Evolutionary conservation across 2,329 filamentous ascomycete genomes (phyloP).

Genomic region (Neophaeococcomyces aloes): DNA sequence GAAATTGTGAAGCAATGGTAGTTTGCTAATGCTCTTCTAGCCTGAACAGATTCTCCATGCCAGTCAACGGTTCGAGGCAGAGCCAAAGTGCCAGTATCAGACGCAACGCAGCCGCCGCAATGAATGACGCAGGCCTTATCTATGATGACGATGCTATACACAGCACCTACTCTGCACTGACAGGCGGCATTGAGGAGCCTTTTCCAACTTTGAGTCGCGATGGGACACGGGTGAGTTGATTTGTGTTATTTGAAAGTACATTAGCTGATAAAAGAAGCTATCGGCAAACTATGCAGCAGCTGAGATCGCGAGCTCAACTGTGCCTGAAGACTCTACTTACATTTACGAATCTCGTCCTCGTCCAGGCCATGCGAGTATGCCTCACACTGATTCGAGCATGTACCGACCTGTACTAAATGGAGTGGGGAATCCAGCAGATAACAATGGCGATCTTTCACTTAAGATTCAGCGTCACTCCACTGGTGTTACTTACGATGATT

Average conservation of each 20-base stretch:
- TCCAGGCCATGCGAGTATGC: conserved; percentile 50
- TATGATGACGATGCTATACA: conserved; percentile 60
- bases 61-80: conserved; percentile 59
- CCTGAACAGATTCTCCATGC: conserved; percentile 87
- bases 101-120: conserved; percentile 11
- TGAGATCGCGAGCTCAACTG: conserved; percentile 64
- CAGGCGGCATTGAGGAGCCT: conserved; percentile 58
- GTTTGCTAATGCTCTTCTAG: conserved; percentile 37
- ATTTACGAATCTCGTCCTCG: conserved; percentile 58
- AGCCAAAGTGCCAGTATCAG: conserved; percentile 16
- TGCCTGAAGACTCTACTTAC: conserved; percentile 52
- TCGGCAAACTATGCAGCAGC: conserved; percentile 71
- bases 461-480: conserved; percentile 34
- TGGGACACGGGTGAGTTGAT: conserved; percentile 27
- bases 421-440: conserved; percentile 26
- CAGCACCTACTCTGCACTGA: conserved; percentile 37
- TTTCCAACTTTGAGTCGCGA: conserved; percentile 63
- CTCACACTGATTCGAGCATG: conserved; percentile 41
- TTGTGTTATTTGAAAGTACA: background rate
- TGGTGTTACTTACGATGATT: conserved; percentile 27
- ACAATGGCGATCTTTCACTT: conserved; percentile 25
- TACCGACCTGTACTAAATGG: conserved; percentile 29
- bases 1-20: background rate
- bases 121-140: conserved; percentile 48
- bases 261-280: conserved; percentile 45